Evolutionary conservation across 495 filamentous ascomycete genomes (phyloP), one percentile per base, ranked within the genome.

Genomic region (Penicillium lagena): DNA sequence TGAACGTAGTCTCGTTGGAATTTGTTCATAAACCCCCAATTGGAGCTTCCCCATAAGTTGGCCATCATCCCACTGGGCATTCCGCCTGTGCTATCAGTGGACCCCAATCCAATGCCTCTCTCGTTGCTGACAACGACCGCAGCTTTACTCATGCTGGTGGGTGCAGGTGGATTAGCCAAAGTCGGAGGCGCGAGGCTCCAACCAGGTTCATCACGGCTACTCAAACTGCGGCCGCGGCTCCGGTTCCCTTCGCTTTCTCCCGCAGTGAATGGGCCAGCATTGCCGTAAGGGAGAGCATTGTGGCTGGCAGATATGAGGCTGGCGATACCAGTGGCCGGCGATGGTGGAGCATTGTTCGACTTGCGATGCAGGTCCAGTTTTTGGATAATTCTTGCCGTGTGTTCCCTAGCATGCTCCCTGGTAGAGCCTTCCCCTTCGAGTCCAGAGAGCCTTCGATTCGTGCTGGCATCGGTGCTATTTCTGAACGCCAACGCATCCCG

Each of bases 361-460:
- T 90, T 90, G 47, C 90, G 83, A 60, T 93, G 88, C 33, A 96
- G 72, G 66, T 96, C 93, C 42, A 96, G 72, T 60, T 90, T 96
- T 58, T 93, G 86, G 53, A 95, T 96, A 47, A 96, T 86, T 43
- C 89, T 80, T 13, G 88, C 81, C 5, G 87, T 83, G 59, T 90
- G 88, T 42, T 91, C 88, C 40, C 84, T 71, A 9, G 54, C 43
- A 28, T 90, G 86, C 42, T 60, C 79, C 65, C 55, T 74, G 70
- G 64, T 86, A 78, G 46, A 79, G 76, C 37, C 85, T 78, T 68
- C 68, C 39, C 37, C 39, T 6, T 82, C 81, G 12, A 66, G 35
- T 9, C 59, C 68, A 22, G 73, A 75, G 7, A 70, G 62, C 29
- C 78, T 65, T 38, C 76, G 65, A 46, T 55, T 53, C 32, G 59